These are phyloP conservation scores for Geosmithia morbida DNA, from an alignment of 2,329 filamentous ascomycete genomes.

Conservation along the genomic window DNA sequence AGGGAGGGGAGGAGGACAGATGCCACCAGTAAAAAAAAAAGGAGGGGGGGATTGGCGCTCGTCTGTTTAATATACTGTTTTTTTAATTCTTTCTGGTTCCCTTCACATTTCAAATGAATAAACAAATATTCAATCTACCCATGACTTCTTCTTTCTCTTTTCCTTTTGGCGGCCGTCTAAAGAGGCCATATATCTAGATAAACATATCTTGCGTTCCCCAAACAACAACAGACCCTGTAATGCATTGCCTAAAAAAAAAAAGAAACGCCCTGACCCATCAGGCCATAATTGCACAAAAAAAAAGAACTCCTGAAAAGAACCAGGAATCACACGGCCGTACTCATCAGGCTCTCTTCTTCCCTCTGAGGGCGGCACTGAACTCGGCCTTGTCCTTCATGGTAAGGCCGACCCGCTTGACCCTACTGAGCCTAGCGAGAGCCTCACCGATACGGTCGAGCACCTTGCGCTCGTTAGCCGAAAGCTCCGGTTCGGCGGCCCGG, in stretches of 20 bases:
- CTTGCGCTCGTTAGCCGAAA: slow-evolving; percentile 45
- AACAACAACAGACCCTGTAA: neutral
- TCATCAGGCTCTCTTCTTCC: slow-evolving; percentile 15
- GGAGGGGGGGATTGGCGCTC: neutral
- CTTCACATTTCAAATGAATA: neutral
- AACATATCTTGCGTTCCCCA: neutral
- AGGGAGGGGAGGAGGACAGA: neutral
- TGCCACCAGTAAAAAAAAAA: neutral
- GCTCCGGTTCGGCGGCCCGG: slow-evolving; percentile 13
- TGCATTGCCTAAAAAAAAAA: neutral
- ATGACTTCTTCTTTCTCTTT: neutral
- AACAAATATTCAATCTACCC: neutral
- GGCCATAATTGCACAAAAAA: neutral
- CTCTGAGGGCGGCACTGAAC: slow-evolving; percentile 58
- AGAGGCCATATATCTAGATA: neutral
- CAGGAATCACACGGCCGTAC: neutral
- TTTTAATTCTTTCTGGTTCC: neutral
- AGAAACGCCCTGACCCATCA: neutral
- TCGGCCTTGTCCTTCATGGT: slow-evolving; percentile 69
- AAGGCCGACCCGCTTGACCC: slow-evolving; percentile 79
- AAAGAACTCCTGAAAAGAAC: neutral
- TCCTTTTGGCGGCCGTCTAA: neutral
- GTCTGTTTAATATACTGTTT: neutral
- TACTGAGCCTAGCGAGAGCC: slow-evolving; percentile 69
- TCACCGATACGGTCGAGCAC: slow-evolving; percentile 72